Evolutionary conservation across 2,329 filamentous ascomycete genomes (phyloP).

Genomic region (Cladosporium sp.): DNA sequence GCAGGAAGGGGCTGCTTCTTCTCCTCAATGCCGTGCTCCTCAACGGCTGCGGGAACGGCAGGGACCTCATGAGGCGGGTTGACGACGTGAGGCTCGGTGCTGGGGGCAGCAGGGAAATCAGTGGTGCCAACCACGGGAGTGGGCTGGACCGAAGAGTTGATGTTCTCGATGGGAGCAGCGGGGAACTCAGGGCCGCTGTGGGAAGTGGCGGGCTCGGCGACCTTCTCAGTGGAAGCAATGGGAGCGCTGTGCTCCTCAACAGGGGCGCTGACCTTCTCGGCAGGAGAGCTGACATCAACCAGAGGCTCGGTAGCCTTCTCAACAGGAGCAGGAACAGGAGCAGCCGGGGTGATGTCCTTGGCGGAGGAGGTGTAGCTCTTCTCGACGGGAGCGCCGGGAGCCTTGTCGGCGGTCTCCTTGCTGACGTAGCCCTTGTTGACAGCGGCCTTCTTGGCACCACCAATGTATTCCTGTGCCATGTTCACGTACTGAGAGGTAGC

Average conservation of each 20-base stretch:
- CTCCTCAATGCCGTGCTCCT: constrained; percentile 4
- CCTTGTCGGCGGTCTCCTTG: constrained; percentile 28
- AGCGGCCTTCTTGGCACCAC: constrained; percentile 33
- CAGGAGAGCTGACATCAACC: too few relatives aligned
- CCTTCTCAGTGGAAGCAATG: neutral
- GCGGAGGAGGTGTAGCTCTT: constrained; percentile 7
- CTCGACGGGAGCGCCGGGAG: constrained; percentile 18
- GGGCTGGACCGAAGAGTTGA: neutral
- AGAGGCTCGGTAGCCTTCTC: constrained; percentile 1
- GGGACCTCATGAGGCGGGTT: neutral
- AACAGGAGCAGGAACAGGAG: neutral
- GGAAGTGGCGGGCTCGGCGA: constrained; percentile 2
- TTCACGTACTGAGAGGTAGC: constrained; percentile 58
- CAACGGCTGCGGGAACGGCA: neutral
- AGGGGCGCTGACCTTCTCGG: neutral
- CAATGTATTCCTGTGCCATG: constrained; percentile 57
- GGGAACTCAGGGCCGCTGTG: constrained; percentile 10
- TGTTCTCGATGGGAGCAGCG: neutral
- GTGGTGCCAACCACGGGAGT: neutral
- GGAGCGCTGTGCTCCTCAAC: neutral
- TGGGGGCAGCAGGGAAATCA: constrained; percentile 14
- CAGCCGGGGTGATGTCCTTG: neutral
- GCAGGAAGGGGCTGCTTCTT: constrained; percentile 5
- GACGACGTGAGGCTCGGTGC: constrained; percentile 1
- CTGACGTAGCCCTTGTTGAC: constrained; percentile 34